Evolutionary conservation across 2,329 filamentous ascomycete species (phyloP).

Genomic region (Cercospora citrullina): DNA sequence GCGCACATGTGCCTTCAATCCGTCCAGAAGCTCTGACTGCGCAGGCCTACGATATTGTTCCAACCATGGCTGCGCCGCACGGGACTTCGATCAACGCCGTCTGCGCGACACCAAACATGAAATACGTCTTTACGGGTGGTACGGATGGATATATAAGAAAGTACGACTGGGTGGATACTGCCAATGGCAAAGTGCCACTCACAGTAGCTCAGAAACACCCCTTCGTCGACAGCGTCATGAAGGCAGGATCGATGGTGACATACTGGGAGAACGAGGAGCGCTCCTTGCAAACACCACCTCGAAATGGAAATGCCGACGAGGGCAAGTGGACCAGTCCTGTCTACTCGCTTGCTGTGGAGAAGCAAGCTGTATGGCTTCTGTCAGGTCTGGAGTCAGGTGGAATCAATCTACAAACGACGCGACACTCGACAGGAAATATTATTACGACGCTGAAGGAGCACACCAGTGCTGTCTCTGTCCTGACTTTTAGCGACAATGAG

Average conservation of each 20-base stretch:
- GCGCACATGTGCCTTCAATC: constrained; percentile 46
- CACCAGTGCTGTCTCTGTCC: constrained; percentile 85
- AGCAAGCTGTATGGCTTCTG: constrained; percentile 85
- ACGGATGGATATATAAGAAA: constrained; percentile 95
- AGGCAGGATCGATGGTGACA: constrained; percentile 88
- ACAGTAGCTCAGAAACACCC: constrained; percentile 95
- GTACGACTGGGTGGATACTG: constrained; percentile 91
- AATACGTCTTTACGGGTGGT: constrained; percentile 92
- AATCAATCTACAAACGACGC: constrained; percentile 90
- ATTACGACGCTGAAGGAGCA: constrained; percentile 81
- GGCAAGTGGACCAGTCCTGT: constrained; percentile 67
- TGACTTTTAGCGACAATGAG: constrained; percentile 81
- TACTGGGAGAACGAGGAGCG: constrained; percentile 99
- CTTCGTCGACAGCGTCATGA: constrained; percentile 95
- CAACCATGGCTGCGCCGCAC: constrained; percentile 94
- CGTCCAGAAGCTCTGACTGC: constrained; percentile 78
- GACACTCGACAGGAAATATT: constrained; percentile 90
- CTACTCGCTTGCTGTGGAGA: constrained; percentile 89
- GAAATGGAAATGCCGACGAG: constrained; percentile 51
- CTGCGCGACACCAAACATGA: constrained; percentile 86
- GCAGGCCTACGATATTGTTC: constrained; percentile 86
- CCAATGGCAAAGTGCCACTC: constrained; percentile 88
- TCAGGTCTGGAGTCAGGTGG: constrained; percentile 86
- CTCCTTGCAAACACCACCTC: constrained; percentile 35
- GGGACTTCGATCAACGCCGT: constrained; percentile 94